A percentile compares a stretch with the other conserved stretches of the same genome.
These are phyloP conservation scores for Dissoconium aciculare DNA, from an alignment of 2,329 filamentous ascomycete species.

Conservation along the genomic window DNA sequence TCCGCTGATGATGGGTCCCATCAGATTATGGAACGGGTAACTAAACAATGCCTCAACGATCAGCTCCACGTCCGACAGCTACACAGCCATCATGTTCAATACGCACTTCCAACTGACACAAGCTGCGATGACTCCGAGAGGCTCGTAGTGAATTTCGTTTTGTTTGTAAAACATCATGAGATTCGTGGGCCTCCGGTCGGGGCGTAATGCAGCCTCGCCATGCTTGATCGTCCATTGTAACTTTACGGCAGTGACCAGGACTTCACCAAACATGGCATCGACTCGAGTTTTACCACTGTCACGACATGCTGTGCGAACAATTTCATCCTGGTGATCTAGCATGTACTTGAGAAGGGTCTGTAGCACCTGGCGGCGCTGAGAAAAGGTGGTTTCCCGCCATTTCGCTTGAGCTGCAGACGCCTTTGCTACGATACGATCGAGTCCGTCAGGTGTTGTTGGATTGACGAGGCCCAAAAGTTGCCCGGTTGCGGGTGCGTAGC, in stretches of 20 bases:
- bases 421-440: slow-evolving; percentile 63
- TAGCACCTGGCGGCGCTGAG: slow-evolving; percentile 62
- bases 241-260: slow-evolving; percentile 86
- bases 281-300: slow-evolving; percentile 95
- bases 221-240: slow-evolving; percentile 86
- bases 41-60: slow-evolving; percentile 6
- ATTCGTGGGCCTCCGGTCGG: slow-evolving; percentile 67
- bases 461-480: slow-evolving; percentile 64
- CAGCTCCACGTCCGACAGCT: slow-evolving; percentile 2
- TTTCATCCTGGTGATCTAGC: slow-evolving; percentile 75
- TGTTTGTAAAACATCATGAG: slow-evolving; percentile 90
- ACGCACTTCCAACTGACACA: slow-evolving; percentile 91
- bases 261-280: slow-evolving; percentile 86
- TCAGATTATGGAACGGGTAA: slow-evolving; percentile 68
- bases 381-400: slow-evolving; percentile 69
- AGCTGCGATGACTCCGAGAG: slow-evolving; percentile 79
- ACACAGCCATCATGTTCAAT: not conserved
- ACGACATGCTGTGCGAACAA: slow-evolving; percentile 70
- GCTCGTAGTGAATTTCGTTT: slow-evolving; percentile 82
- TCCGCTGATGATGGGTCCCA: slow-evolving; percentile 78
- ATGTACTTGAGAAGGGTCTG: slow-evolving; percentile 68
- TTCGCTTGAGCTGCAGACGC: slow-evolving; percentile 58
- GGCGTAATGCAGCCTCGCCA: slow-evolving; percentile 63
- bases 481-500: slow-evolving; percentile 81
- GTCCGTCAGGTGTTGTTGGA: slow-evolving; percentile 58